Evolutionary conservation across 2,329 filamentous ascomycete genomes (phyloP).

Genomic region (Boeremia exigua): DNA sequence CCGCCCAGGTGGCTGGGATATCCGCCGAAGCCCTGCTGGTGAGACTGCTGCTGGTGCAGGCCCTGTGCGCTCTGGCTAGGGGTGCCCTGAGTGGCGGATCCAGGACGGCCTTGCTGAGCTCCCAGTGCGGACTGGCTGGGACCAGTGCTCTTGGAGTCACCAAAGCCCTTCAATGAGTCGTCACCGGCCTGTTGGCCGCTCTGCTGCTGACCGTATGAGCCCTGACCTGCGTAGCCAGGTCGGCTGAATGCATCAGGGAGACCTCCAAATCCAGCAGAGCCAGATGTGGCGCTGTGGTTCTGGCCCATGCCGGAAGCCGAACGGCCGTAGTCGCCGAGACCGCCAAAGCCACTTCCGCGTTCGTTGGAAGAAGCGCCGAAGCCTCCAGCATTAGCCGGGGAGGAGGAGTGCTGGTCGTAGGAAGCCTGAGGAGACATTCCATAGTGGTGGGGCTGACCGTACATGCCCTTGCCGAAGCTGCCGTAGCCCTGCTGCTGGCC

Average conservation of each 20-base stretch:
- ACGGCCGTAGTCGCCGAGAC: conserved; percentile 66
- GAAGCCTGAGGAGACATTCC: conserved; percentile 61
- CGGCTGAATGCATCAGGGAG: conserved; percentile 67
- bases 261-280: conserved; percentile 57
- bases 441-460: conserved; percentile 68
- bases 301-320: conserved; percentile 65
- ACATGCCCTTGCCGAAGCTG: conserved; percentile 65
- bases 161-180: conserved; percentile 64
- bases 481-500: conserved; percentile 57
- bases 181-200: conserved; percentile 59
- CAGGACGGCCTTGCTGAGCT: conserved; percentile 65
- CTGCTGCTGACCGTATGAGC: conserved; percentile 57
- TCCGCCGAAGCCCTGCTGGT: conserved; percentile 63
- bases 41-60: conserved; percentile 61
- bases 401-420: conserved; percentile 68
- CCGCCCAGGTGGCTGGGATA: conserved; percentile 59
- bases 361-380: conserved; percentile 57
- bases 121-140: conserved; percentile 66
- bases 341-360: conserved; percentile 54
- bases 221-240: conserved; percentile 61
- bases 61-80: conserved; percentile 60
- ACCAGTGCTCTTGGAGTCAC: conserved; percentile 61
- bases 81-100: conserved; percentile 66
- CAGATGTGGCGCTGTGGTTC: conserved; percentile 57
- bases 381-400: conserved; percentile 65